phyloP scores from a whole-genome alignment of 2,329 filamentous ascomycete species.

The Xylaria sp. region DNA sequence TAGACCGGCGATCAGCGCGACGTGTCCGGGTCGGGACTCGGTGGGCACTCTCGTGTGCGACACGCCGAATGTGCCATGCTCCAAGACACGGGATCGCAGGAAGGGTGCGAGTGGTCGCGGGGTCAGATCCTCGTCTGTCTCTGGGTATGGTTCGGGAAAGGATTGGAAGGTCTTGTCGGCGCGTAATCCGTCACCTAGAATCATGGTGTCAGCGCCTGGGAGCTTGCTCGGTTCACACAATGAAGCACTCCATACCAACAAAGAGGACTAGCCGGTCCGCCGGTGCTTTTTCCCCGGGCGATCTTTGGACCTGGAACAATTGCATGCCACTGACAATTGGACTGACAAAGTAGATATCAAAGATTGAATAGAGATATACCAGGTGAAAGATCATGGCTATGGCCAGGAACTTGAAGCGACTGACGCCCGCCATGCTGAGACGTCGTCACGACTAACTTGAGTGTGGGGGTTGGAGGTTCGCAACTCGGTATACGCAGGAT shows the following conservation, averaged over 20 bases:
- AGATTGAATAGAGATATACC: constrained; percentile 93
- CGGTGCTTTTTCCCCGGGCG: constrained; percentile 67
- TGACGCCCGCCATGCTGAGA: constrained; percentile 57
- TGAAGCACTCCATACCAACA: constrained; percentile 68
- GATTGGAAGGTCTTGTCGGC: constrained; percentile 98
- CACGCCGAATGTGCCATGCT: constrained; percentile 93
- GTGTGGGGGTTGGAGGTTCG: constrained; percentile 5
- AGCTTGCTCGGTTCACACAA: background rate
- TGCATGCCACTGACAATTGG: constrained; percentile 96
- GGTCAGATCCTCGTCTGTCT: constrained; percentile 67
- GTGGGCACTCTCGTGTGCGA: constrained; percentile 97
- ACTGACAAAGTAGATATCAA: constrained; percentile 98
- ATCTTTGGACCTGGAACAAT: constrained; percentile 73
- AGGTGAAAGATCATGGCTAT: constrained; percentile 92
- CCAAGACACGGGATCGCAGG: constrained; percentile 84
- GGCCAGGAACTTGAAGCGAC: constrained; percentile 81
- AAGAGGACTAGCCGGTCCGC: constrained; percentile 91
- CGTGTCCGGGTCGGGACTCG: constrained; percentile 94
- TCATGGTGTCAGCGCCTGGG: constrained; percentile 21
- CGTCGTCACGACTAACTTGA: constrained; percentile 17
- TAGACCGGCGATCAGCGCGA: constrained; percentile 92
- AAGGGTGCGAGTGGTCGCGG: constrained; percentile 88
- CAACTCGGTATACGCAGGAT: background rate
- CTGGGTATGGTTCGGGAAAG: constrained; percentile 82
- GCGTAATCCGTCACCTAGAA: constrained; percentile 81